These are phyloP conservation scores for Raddia distichophylla DNA, from an alignment of 176 grass and related monocot species.

Conservation along the genomic window DNA sequence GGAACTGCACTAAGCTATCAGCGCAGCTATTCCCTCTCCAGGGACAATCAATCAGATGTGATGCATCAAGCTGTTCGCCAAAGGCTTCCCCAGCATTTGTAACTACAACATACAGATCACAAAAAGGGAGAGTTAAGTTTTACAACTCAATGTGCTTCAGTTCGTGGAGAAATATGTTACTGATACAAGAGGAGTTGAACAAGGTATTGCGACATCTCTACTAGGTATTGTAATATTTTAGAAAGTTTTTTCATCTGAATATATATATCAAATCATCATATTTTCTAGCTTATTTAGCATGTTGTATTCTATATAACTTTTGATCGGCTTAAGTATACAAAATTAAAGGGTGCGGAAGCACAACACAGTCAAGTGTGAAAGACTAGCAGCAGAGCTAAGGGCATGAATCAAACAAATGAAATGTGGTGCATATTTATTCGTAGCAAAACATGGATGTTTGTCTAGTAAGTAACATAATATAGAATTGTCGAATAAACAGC, in stretches of 20 bases:
- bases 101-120: slow-evolving; percentile 51
- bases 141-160: slow-evolving; percentile 16
- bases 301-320: too few species aligned
- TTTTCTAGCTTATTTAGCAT: too few species aligned
- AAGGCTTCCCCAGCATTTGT: slow-evolving; percentile 67
- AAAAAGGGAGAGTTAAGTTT: slow-evolving; percentile 42
- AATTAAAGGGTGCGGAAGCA: too few species aligned
- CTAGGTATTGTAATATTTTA: too few species aligned
- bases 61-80: slow-evolving; percentile 72
- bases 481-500: slow-evolving; percentile 1
- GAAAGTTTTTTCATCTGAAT: too few species aligned
- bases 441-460: too few species aligned
- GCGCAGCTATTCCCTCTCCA: slow-evolving; percentile 92
- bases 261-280: too few species aligned
- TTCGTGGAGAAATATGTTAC: slow-evolving; percentile 23
- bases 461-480: slow-evolving; percentile 1
- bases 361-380: too few species aligned
- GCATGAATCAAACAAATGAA: too few species aligned
- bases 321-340: too few species aligned
- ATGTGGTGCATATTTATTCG: too few species aligned
- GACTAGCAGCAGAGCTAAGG: too few species aligned
- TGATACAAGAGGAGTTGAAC: slow-evolving; percentile 16
- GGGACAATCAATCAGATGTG: slow-evolving; percentile 71
- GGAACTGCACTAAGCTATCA: slow-evolving; percentile 92
- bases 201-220: slow-evolving; percentile 9